Base-by-base conservation (phyloP, 306 rosid genomes). In the Trichosanthes truncata region DNA sequence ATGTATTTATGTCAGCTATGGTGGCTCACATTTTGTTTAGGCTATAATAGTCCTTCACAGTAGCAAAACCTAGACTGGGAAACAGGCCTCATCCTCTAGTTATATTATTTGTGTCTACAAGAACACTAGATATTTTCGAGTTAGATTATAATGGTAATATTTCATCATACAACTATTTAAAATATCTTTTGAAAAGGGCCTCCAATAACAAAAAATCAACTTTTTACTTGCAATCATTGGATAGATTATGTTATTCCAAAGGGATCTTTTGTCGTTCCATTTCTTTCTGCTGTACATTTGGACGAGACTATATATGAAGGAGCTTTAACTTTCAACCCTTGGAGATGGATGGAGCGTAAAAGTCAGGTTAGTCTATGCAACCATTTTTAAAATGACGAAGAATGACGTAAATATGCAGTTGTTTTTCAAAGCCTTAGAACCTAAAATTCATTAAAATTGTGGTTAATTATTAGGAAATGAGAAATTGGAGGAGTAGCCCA, bases 211-310 rank as follows among this genome's bases (percentile, higher is more conserved):
- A 4, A 60, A 60, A 29, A 14, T 14, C n/a, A 62, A 31, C 13
- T 17, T 33, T 63, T 26, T 31, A 17, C 29, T 36, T 75, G 15
- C n/a, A n/a, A 10, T 61, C 3, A 12, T 56, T 29, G 53, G 53
- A 4, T 66, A 94, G 98, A 94, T 82, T 94, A 84, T 83, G 81
- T 91, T 18, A 87, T 94, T 78, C 97, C 97, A 23, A 92, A 92
- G 80, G 98, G 98, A 75, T 87, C 92, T 87, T 91, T 91, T 81
- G 96, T 94, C 35, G 98, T 94, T 73, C 98, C 98, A 75, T 94
- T 94, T 91, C 97, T 94, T 36, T 92, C 95, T 33, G 97, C 98
- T 12, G 97, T 94, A 52, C 98, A 94, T 87, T 86, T 94, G 87
- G 93, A 94, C 71, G 96, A 94, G 80, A 88, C 85, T 59, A 88